Conservation (phyloP, 2,329 filamentous ascomycete genomes). For the Albophoma yamanashiensis region DNA sequence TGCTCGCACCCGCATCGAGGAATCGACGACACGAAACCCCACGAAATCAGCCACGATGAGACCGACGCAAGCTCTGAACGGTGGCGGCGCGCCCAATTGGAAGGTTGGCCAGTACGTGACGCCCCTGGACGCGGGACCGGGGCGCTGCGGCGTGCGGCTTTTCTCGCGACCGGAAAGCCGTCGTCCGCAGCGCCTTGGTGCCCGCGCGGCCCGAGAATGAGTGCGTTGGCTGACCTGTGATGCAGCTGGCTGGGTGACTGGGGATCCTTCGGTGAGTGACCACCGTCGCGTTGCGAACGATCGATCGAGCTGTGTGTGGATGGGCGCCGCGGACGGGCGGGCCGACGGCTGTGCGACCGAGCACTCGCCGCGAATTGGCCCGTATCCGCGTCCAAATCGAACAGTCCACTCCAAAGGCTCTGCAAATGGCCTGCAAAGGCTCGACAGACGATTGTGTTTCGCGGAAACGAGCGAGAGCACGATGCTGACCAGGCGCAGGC, state of each 20-base stretch:
- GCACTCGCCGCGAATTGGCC: not conserved
- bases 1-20: slow-evolving; percentile 11
- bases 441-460: not conserved
- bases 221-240: slow-evolving; percentile 12
- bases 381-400: not conserved
- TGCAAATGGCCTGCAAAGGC: too few species aligned
- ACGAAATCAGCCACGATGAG: slow-evolving; percentile 24
- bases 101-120: slow-evolving; percentile 23
- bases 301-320: not conserved
- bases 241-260: slow-evolving; percentile 63
- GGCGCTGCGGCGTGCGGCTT: slow-evolving; percentile 18
- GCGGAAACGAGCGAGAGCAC: not conserved
- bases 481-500: slow-evolving; percentile 26
- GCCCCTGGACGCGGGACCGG: slow-evolving; percentile 1
- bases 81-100: slow-evolving; percentile 21
- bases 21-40: slow-evolving; percentile 11
- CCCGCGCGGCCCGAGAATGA: not conserved
- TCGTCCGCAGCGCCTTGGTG: not conserved
- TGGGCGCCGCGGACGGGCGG: not conserved
- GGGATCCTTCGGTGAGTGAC: slow-evolving; percentile 62
- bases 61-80: slow-evolving; percentile 27
- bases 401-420: not conserved
- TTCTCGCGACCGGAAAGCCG: slow-evolving; percentile 9
- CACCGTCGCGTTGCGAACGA: not conserved
- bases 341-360: not conserved